Evolutionary conservation across 441 rosid genomes (phyloP).

Genomic region (Capsella rubella): DNA sequence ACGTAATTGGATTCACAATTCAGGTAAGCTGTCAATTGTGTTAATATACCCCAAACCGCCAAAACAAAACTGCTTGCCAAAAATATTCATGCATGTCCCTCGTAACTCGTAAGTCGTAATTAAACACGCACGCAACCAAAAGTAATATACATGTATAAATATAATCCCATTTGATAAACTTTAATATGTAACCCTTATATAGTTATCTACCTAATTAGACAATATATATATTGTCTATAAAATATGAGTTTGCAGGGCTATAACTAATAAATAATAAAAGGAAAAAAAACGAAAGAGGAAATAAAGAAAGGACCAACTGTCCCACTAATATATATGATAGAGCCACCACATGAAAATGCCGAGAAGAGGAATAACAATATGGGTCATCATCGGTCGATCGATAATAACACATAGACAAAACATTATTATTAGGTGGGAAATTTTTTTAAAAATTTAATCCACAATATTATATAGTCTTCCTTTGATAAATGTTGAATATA

Average conservation of each 20-base stretch:
- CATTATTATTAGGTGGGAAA: constrained; percentile 37
- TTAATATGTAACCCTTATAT: too few species aligned
- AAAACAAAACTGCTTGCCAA: background rate
- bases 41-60: constrained; percentile 8
- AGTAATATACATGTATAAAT: background rate
- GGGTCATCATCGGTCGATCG: constrained; percentile 39
- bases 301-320: constrained; percentile 36
- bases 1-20: background rate
- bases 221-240: too few species aligned
- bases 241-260: background rate
- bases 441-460: background rate
- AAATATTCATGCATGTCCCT: constrained; percentile 3
- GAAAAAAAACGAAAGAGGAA: background rate
- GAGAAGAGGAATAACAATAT: constrained; percentile 40
- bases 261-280: background rate
- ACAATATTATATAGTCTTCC: background rate
- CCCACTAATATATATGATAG: constrained; percentile 37
- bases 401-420: constrained; percentile 29
- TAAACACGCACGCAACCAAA: constrained; percentile 13
- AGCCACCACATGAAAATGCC: constrained; percentile 44
- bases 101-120: background rate
- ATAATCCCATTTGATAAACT: background rate
- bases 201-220: too few species aligned
- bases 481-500: background rate
- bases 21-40: constrained; percentile 25